A percentile compares a stretch with the other conserved stretches of the same genome.
These are phyloP conservation scores for Mrakia frigida DNA, from an alignment of 768 basidiomycete species.

Conservation along the genomic window DNA sequence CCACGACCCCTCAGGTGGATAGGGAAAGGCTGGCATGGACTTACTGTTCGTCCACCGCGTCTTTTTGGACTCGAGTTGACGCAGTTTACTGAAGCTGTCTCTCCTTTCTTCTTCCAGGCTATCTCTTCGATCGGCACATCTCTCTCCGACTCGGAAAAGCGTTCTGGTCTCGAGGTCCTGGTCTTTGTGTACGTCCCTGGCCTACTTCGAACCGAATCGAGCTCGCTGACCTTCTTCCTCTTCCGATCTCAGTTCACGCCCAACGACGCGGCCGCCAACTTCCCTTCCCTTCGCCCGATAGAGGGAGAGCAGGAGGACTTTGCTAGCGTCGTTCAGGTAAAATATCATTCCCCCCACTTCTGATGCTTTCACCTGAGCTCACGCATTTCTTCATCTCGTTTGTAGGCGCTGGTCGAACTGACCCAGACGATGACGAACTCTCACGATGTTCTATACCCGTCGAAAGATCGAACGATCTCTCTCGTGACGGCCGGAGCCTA, in stretches of 20 bases:
- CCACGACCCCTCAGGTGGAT: conserved; percentile 30
- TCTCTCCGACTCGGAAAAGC: conserved; percentile 36
- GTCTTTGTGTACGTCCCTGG: conserved; percentile 26
- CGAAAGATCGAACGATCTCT: conserved; percentile 33
- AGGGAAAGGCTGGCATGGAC: conserved; percentile 37
- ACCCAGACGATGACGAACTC: conserved; percentile 35
- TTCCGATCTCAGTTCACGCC: conserved; percentile 5
- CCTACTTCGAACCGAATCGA: not conserved
- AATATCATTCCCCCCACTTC: not conserved
- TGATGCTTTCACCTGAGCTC: not conserved
- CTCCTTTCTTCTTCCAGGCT: conserved; percentile 23
- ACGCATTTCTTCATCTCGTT: not conserved
- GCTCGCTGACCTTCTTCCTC: not conserved
- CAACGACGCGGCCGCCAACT: conserved; percentile 32
- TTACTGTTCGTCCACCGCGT: not conserved
- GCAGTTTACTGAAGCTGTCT: too few species aligned
- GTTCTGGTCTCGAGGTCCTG: conserved; percentile 36
- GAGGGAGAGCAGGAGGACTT: conserved; percentile 34
- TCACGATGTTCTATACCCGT: conserved; percentile 35
- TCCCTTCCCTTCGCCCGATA: conserved; percentile 34
- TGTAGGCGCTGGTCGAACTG: conserved; percentile 32
- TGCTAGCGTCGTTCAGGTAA: conserved; percentile 31
- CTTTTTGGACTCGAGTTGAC: not conserved
- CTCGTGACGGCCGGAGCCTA: conserved; percentile 34
- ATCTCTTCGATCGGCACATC: conserved; percentile 34